Base-by-base conservation (phyloP, 164 flowering plant species). In the Sedum album region DNA sequence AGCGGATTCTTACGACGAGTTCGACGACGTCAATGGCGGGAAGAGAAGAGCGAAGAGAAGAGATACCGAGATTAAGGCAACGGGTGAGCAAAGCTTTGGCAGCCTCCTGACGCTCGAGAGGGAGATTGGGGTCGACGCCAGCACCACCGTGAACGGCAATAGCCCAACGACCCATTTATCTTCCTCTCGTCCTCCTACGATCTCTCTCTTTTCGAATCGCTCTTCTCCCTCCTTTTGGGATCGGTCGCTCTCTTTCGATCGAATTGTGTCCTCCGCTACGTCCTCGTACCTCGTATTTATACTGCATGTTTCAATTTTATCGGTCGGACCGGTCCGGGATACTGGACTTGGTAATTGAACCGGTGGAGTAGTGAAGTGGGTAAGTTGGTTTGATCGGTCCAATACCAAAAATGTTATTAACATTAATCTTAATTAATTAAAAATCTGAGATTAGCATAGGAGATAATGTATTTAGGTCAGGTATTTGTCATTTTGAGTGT, bases 71-170 rank as follows among this genome's bases (percentile, higher is more conserved):
- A 67, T 85, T 71, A 31, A 94, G 96, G 82, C 92, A 87, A 57
- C 89, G 88, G 66, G 86, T 70, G 68, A 94, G 96, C 74, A 88
- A 87, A 60, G 72, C 73, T 72, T 88, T 88, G 73, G 96, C 96
- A 31, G 82, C 82, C 66, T 88, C 92, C 44, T 88, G 99, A 46
- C 92, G 86, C 30, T 89, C 72, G 2, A 15, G 30, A 2, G 99
- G 96, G 35, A 91, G 96, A 70, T 87, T 90, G 1, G 97, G 99
- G 76, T 90, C 96, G 5, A 91, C 88, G 14, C 97, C 99, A 33
- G 99, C 97, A 62, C 99, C 99, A 8, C 99, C 99, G 73, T 94
- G 99, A 72, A 94, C 90, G 11, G 91, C 96, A 25, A 91, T 91
- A 3, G 99, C 99, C 97, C 97, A 94, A 23, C 89, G 81, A 23